phyloP scores from a whole-genome alignment of 176 grass and related monocot species.

The Oryza officinalis region DNA sequence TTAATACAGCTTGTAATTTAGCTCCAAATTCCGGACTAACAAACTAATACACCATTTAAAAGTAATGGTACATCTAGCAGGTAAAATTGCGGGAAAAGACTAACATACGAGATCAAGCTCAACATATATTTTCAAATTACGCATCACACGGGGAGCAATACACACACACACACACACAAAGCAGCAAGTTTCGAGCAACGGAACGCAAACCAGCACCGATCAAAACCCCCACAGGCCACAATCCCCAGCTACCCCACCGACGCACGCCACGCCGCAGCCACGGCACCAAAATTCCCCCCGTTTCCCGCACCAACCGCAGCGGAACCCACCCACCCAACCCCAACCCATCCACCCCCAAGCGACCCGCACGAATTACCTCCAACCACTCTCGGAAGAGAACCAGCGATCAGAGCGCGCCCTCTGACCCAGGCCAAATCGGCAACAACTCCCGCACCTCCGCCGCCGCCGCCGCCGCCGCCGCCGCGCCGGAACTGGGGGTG shows the following conservation, averaged over 20 bases:
- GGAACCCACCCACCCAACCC: not conserved
- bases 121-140: not conserved
- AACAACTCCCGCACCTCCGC: not conserved
- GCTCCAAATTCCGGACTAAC: not conserved
- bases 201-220: not conserved
- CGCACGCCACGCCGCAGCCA: not conserved
- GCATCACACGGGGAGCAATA: not conserved
- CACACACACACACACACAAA: too few relatives aligned
- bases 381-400: not conserved
- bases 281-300: conserved; percentile 19
- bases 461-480: not conserved
- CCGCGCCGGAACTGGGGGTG: not conserved
- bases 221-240: not conserved
- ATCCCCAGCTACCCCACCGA: not conserved
- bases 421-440: not conserved
- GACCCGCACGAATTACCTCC: conserved; percentile 34
- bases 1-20: not conserved
- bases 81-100: not conserved
- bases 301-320: not conserved
- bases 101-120: not conserved
- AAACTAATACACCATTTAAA: not conserved
- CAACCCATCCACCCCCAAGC: too few relatives aligned
- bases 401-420: not conserved
- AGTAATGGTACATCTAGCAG: not conserved
- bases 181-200: not conserved